Percentiles rank a stretch among this genome's conserved stretches.
These are phyloP conservation scores for Phtheirospermum japonicum DNA, from an alignment of 257 asterid species.

Conservation along the genomic window DNA sequence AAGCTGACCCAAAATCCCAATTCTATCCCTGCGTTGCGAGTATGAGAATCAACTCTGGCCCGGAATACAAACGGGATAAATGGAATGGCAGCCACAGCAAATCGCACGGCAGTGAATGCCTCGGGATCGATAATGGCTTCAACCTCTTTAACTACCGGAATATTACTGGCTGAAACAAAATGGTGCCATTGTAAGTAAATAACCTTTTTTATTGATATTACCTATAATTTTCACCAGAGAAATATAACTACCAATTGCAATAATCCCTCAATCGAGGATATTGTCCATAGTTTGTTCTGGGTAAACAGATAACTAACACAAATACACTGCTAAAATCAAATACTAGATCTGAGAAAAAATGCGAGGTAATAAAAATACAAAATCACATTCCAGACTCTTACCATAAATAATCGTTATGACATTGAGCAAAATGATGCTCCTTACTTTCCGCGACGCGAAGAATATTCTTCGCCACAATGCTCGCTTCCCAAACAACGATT, in stretches of 20 bases:
- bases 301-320: too few relatives aligned
- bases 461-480: constrained; percentile 51
- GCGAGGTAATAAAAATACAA: not conserved
- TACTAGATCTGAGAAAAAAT: not conserved
- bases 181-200: too few relatives aligned
- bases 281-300: too few relatives aligned
- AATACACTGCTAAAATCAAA: constrained; percentile 18
- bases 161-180: constrained; percentile 67
- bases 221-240: too few relatives aligned
- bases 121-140: constrained; percentile 70
- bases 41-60: constrained; percentile 51
- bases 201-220: too few relatives aligned
- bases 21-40: constrained; percentile 69
- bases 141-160: constrained; percentile 76
- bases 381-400: constrained; percentile 20
- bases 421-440: constrained; percentile 72
- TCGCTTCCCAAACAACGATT: constrained; percentile 41
- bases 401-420: constrained; percentile 63
- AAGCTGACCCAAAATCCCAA: constrained; percentile 80
- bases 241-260: too few relatives aligned
- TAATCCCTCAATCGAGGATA: too few relatives aligned
- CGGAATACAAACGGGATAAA: constrained; percentile 53
- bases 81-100: constrained; percentile 58
- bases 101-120: constrained; percentile 65
- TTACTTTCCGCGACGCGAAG: constrained; percentile 50